Percentiles rank a stretch among this genome's conserved stretches.
phyloP scores from a whole-genome alignment of 202 grass and related monocot species.

The Bolboschoenoplectus hybrid region DNA sequence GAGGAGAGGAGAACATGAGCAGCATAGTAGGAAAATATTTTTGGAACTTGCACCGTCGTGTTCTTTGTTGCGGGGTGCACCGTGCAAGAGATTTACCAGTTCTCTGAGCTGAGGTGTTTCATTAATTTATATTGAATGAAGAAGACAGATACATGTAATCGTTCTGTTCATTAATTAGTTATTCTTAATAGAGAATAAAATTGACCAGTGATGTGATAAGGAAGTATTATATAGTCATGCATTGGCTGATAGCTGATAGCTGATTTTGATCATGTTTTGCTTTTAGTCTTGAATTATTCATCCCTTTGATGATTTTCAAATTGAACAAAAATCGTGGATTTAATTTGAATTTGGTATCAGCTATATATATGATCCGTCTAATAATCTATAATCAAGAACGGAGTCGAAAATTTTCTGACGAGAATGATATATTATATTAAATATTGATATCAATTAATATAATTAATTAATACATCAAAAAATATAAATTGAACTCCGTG shows the following conservation, averaged over 20 bases:
- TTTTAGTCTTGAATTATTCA: background rate
- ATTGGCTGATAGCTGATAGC: background rate
- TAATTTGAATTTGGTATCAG: background rate
- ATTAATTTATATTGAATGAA: background rate
- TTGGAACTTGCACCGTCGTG: slow-evolving; percentile 38
- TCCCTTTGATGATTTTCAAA: background rate
- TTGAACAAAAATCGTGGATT: background rate
- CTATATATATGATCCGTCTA: no score
- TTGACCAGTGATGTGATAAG: background rate
- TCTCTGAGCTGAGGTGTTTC: background rate
- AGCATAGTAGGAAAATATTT: slow-evolving; percentile 35
- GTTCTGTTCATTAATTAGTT: background rate
- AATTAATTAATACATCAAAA: no score
- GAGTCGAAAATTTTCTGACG: no score
- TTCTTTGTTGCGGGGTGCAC: slow-evolving; percentile 29
- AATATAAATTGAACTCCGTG: no score
- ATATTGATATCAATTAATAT: no score
- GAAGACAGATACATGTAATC: background rate
- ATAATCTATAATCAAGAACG: no score
- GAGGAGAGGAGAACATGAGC: background rate
- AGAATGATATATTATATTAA: no score
- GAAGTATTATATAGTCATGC: background rate
- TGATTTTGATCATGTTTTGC: background rate
- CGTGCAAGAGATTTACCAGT: slow-evolving; percentile 12
- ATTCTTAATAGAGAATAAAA: background rate